Evolutionary conservation across 139 green algal genomes (phyloP), one percentile per base, ranked within the genome.

Genomic region (Coelastrella sp.): DNA sequence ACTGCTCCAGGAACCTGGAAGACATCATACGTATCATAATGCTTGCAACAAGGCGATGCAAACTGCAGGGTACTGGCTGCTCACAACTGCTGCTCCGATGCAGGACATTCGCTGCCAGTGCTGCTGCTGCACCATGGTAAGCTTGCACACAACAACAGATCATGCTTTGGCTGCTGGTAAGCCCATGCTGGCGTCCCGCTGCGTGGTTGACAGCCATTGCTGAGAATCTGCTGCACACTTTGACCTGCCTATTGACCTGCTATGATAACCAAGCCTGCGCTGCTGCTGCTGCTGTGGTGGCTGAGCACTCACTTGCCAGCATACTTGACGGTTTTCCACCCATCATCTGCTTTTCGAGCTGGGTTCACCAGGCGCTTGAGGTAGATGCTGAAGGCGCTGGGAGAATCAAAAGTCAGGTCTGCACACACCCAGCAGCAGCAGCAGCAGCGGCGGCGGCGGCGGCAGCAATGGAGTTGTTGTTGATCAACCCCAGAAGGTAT

Each of bases 251-350:
- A 49, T 49, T 49, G 3, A 49, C 63, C 63, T 78, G 70, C 70
- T 78, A 22, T 24, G 75, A 24, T n/a, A 10, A 4, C 17, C 12
- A 49, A 25, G 6, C 78, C 25, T 49, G 7, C 66, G 78, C 56
- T 84, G 56, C 78, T 85, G 79, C 78, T 66, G 75, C 25, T 63
- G 20, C 75, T 83, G 76, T 49, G 59, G 76, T 58, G 17, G 75
- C 75, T 61, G 76, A 49, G 35, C 82, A 92, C 89, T 95, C 58
- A 96, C 94, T 95, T 95, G 89, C 94, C 96, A 17, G 90, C 87
- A 81, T 96, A 96, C 84, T 95, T 95, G 58, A 98, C 95, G 0
- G 94, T 96, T 89, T 98, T 98, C 97, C 97, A 98, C 22, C 97
- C 97, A 75, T 98, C 97, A 87, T 98, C 96, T 14, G 96, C 96